Evolutionary conservation across 2,329 filamentous ascomycete species (phyloP).

Genomic region (Penicillium sp.): DNA sequence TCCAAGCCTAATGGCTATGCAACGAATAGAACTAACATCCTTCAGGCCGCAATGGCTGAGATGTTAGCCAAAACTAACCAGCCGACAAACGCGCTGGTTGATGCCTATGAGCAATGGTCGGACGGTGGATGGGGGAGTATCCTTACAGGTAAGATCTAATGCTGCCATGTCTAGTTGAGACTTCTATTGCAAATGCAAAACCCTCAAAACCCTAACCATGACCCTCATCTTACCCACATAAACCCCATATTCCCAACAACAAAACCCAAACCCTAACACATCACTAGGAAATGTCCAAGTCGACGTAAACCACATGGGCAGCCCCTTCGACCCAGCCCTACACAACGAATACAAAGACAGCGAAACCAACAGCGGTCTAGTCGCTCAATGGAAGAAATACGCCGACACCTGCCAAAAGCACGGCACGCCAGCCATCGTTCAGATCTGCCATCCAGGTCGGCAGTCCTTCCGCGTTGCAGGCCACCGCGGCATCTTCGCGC

Average conservation of each 20-base stretch:
- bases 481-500: slow-evolving; percentile 31
- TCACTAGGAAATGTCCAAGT: slow-evolving; percentile 44
- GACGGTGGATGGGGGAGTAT: slow-evolving; percentile 43
- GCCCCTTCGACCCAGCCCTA: slow-evolving; percentile 31
- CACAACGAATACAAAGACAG: slow-evolving; percentile 25
- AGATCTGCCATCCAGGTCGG: slow-evolving; percentile 47
- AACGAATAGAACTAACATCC: not conserved
- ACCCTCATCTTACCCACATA: not conserved
- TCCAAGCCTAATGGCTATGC: not conserved
- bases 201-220: not conserved
- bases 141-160: slow-evolving; percentile 37
- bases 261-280: not conserved
- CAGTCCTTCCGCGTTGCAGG: slow-evolving; percentile 45
- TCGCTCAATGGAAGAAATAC: slow-evolving; percentile 30
- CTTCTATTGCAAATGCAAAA: too few relatives aligned
- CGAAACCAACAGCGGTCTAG: slow-evolving; percentile 11
- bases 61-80: slow-evolving; percentile 47
- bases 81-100: slow-evolving; percentile 44
- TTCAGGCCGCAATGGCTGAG: slow-evolving; percentile 46
- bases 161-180: not conserved
- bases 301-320: slow-evolving; percentile 43
- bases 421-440: slow-evolving; percentile 45
- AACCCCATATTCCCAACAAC: not conserved
- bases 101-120: slow-evolving; percentile 54
- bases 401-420: slow-evolving; percentile 35